Percentiles rank a stretch among this genome's conserved stretches.
Evolutionary conservation across 23 red algal species (phyloP).

Genomic region (Pyropia yezoensis): DNA sequence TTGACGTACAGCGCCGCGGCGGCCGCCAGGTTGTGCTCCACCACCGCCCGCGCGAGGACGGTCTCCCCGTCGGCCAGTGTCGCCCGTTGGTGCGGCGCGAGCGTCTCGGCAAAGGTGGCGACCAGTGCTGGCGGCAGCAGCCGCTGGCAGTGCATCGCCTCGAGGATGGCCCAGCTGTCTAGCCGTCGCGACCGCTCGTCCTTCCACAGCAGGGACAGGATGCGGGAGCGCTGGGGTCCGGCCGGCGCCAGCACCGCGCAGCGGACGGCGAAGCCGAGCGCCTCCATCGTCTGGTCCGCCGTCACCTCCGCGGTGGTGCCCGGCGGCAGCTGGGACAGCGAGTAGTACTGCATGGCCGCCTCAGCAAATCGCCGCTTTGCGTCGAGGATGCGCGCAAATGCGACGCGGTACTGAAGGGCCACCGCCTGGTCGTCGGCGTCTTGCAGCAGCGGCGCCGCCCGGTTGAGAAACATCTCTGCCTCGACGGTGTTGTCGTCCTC

Average conservation of each 20-base stretch:
- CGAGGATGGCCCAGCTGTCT: conserved; percentile 39
- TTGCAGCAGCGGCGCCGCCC: conserved; percentile 38
- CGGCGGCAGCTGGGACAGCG: conserved; percentile 36
- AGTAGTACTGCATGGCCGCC: conserved; percentile 69
- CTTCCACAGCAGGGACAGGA: conserved; percentile 63
- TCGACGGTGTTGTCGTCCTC: conserved; percentile 6
- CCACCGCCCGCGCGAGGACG: conserved; percentile 59
- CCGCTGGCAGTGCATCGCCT: conserved; percentile 67
- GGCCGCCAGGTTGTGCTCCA: conserved; percentile 77
- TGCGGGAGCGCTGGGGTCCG: conserved; percentile 66
- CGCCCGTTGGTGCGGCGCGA: conserved; percentile 30
- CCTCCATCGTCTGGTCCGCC: background rate
- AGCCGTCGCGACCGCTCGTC: conserved; percentile 62
- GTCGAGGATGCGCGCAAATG: conserved; percentile 47
- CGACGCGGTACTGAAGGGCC: conserved; percentile 25
- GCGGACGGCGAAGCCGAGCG: conserved; percentile 49
- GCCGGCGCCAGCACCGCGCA: conserved; percentile 82
- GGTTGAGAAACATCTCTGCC: conserved; percentile 49
- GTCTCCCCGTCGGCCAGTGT: conserved; percentile 33
- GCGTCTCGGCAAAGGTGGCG: conserved; percentile 43
- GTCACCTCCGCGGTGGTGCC: conserved; percentile 10
- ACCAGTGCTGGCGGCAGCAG: conserved; percentile 35
- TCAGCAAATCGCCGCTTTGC: conserved; percentile 67
- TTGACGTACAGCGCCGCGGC: conserved; percentile 53
- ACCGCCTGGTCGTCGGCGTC: conserved; percentile 31